phyloP scores from a whole-genome alignment of 2,329 filamentous ascomycete species.

The Pestalotiopsis sp. region DNA sequence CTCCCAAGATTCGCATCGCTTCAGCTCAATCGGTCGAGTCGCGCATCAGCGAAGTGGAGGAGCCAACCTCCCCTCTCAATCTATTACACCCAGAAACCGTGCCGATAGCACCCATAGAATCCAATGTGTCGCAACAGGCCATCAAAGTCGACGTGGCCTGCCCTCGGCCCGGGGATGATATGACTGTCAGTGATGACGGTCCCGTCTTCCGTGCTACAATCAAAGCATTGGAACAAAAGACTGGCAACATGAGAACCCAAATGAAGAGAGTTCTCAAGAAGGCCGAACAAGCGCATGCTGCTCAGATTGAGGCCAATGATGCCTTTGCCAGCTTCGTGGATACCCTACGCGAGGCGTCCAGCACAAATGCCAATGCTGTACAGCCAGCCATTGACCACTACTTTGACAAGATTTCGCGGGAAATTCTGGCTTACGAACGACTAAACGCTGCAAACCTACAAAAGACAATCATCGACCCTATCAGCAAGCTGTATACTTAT shows the following conservation, averaged over 20 bases:
- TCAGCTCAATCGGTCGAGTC: conserved; percentile 87
- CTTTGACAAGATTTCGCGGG: conserved; percentile 92
- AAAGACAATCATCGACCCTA: conserved; percentile 91
- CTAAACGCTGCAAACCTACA: conserved; percentile 85
- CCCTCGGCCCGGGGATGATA: conserved; percentile 83
- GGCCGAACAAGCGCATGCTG: conserved; percentile 83
- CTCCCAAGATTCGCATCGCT: conserved; percentile 79
- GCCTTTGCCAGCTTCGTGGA: conserved; percentile 82
- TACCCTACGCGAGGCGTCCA: conserved; percentile 82
- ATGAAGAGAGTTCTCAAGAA: conserved; percentile 97
- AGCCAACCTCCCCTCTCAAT: conserved; percentile 57
- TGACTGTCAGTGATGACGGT: conserved; percentile 85
- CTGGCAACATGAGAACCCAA: conserved; percentile 86
- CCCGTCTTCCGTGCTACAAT: conserved; percentile 96
- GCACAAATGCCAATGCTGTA: conserved; percentile 94
- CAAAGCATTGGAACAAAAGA: conserved; percentile 95
- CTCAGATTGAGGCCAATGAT: conserved; percentile 84
- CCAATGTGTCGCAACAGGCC: conserved; percentile 42
- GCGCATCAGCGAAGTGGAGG: conserved; percentile 74
- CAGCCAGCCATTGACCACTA: conserved; percentile 97
- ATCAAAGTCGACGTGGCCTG: conserved; percentile 89
- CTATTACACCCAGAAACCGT: conserved; percentile 38
- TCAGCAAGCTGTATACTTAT: conserved; percentile 87
- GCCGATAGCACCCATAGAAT: conserved; percentile 19
- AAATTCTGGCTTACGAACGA: conserved; percentile 86